Base-by-base conservation (phyloP, 345 rosid species). In the Lumnitzera racemosa region DNA sequence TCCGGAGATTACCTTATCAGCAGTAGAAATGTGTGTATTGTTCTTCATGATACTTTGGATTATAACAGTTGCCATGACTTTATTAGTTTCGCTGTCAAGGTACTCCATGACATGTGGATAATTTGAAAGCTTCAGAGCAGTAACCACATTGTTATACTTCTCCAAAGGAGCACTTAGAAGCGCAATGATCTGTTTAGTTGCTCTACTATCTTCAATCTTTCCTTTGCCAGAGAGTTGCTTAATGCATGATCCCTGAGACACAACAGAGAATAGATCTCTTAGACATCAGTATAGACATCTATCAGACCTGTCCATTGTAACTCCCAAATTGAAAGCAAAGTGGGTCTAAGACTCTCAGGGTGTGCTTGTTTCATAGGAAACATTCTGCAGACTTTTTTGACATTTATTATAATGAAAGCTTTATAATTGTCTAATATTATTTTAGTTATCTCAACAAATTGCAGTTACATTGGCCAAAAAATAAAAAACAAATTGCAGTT, bases 131-230 rank as follows among this genome's bases (percentile, higher is more conserved):
- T 90, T 90, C 80, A 90, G 75, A 41, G 91, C 89, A 57, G 77
- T 90, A 71, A 90, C 96, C 72, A 94, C 80, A 71, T 88, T 88
- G 70, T 90, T 94, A 62, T 94, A 94, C 72, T 94, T 94, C 77
- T 94, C 99, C 43, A 94, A 66, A 43, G 99, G 99, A 67, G 97
- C 92, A 84, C 96, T 94, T 71, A 90, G 86, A 66, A 94, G 92
- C 17, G 97, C 77, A 70, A 94, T 95, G 67, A 88, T 83, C 81
- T 90, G 97, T 76, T 90, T 94, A 15, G 95, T 86, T 23, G 97
- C 90, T 79, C 74, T 84, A 69, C 67, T 81, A 74, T 90, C 97
- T 61, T 86, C 79, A 72, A 86, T 72, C 86, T 83, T 94, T 64
- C 95, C 96, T 72, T 72, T 77, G 36, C 80, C 69, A 15, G 90